Base-by-base conservation (phyloP, 2,329 filamentous ascomycete species). In the Chrysoporthe puriensis region DNA sequence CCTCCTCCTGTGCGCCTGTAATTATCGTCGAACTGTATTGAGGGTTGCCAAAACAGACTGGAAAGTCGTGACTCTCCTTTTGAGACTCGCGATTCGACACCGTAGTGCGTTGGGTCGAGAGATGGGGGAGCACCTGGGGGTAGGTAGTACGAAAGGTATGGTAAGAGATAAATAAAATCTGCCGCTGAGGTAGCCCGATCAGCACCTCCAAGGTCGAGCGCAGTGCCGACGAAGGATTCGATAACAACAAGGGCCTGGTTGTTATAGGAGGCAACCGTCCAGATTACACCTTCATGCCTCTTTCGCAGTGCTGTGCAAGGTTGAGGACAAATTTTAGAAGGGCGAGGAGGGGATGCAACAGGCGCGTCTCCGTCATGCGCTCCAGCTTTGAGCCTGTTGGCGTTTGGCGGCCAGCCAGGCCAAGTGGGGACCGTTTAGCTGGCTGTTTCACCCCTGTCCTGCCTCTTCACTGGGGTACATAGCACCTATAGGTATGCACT, bases 241-340 rank as follows among this genome's bases (percentile, higher is more conserved):
- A 60, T 42, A 43, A 36, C 26, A 40, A 32, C 48, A 67, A 50
- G 46, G 21, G 44, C 36, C 16, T 14, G 21, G 50, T 48, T n/a
- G 21, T 54, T 56, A 58, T n/a, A 60, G 34, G 46, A 34, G 42
- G 36, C 32, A 60, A 44, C 50, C 56, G 54, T 61, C n/a, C 21
- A 62, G 42, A 56, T 62, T 66, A 63, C 36, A 44, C 54, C 44
- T 61, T 59, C 64, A 67, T 64, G 67, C 67, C 66, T 63, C 46
- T 57, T 61, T 18, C 43, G n/a, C 32, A 16, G 36, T 8, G 48
- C 50, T 50, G 63, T 32, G 63, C 48, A 36, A 34, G 36, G 44
- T 60, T 43, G 54, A 56, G 52, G 58, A 65, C 65, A 68, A 69
- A 67, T 63, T 65, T 69, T 63, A 54, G 68, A 46, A 59, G 62